Percentiles rank a stretch among this genome's conserved stretches.
phyloP scores from a whole-genome alignment of 1,284 basidiomycete genomes.

The Pyrrhoderma lamaoense region DNA sequence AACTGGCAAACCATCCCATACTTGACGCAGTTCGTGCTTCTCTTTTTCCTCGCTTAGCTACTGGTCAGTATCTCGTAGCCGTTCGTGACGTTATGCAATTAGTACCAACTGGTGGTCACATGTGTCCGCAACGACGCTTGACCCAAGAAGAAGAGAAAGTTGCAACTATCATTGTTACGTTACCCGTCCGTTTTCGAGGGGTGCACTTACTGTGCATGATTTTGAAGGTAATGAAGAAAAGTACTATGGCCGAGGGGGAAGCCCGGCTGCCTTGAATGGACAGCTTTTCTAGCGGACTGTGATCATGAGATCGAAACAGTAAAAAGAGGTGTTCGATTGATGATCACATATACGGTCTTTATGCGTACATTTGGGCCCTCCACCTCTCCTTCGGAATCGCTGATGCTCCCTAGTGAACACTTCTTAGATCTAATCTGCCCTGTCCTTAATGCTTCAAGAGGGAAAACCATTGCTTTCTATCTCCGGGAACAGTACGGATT shows the following conservation, averaged over 20 bases:
- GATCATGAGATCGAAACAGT: constrained; percentile 67
- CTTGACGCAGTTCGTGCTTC: constrained; percentile 64
- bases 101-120: constrained; percentile 49
- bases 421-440: constrained; percentile 65
- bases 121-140: constrained; percentile 45
- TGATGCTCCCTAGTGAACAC: constrained; percentile 63
- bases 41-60: constrained; percentile 59
- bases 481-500: constrained; percentile 62
- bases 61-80: constrained; percentile 61
- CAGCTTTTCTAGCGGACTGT: constrained; percentile 64
- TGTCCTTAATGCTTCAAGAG: constrained; percentile 61
- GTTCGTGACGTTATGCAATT: constrained; percentile 65
- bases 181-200: constrained; percentile 70
- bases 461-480: constrained; percentile 64
- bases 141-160: constrained; percentile 56
- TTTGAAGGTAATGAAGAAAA: constrained; percentile 52
- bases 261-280: constrained; percentile 64
- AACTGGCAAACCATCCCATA: constrained; percentile 72
- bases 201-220: constrained; percentile 51
- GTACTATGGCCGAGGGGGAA: constrained; percentile 57
- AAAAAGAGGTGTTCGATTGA: constrained; percentile 59
- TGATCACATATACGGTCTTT: constrained; percentile 63
- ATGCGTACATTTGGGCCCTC: constrained; percentile 58
- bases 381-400: constrained; percentile 44
- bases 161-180: constrained; percentile 63